These are phyloP conservation scores for Boechera stricta DNA, from an alignment of 345 rosid species.

Conservation along the genomic window DNA sequence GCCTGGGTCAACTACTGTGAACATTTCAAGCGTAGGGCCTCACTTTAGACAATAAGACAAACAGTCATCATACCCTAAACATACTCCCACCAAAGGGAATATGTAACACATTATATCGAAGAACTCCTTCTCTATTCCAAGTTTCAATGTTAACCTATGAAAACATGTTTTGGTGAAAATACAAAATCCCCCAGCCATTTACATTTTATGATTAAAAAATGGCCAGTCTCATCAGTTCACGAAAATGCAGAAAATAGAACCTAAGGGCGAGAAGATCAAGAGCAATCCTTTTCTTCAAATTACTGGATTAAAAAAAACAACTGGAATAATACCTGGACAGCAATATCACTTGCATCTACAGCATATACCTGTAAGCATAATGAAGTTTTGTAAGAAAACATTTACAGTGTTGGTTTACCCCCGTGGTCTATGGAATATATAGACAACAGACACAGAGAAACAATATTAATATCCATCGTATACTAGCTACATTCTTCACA, in stretches of 20 bases:
- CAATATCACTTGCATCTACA: conserved; percentile 97
- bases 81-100: conserved; percentile 3
- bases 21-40: neutral
- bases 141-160: neutral
- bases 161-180: neutral
- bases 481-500: conserved; percentile 23
- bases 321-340: conserved; percentile 74
- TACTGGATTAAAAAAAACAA: conserved; percentile 33
- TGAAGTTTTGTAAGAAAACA: conserved; percentile 28
- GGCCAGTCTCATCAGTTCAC: conserved; percentile 2
- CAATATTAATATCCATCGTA: neutral
- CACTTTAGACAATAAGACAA: conserved; percentile 12
- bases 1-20: conserved; percentile 1
- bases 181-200: conserved; percentile 20
- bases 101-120: neutral
- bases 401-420: conserved; percentile 11
- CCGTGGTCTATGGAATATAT: conserved; percentile 1
- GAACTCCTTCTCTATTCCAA: conserved; percentile 3
- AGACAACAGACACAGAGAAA: conserved; percentile 1
- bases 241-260: conserved; percentile 16
- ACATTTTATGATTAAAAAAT: neutral
- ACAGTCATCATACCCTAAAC: conserved; percentile 8
- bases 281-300: conserved; percentile 11
- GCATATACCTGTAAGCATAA: conserved; percentile 80
- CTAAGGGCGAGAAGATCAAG: conserved; percentile 7